Evolutionary conservation across 306 rosid genomes (phyloP).

Genomic region (Argentina anserina): DNA sequence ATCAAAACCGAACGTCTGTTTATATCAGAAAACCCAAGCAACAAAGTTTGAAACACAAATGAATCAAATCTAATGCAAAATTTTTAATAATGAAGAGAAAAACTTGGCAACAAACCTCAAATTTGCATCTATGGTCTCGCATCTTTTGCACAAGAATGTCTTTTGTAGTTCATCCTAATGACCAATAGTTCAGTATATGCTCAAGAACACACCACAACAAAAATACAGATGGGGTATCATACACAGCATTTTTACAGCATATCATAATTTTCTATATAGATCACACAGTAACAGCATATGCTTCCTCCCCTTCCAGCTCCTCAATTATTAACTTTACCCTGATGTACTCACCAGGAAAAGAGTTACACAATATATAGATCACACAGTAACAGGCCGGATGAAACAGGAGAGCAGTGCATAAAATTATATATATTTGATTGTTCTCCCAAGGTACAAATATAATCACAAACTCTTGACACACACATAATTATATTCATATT

Average conservation of each 20-base stretch:
- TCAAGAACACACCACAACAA: constrained; percentile 6
- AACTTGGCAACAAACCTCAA: constrained; percentile 57
- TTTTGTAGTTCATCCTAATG: constrained; percentile 82
- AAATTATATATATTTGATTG: too few relatives aligned
- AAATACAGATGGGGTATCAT: background rate
- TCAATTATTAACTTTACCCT: constrained; percentile 85
- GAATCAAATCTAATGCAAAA: background rate
- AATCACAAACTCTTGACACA: background rate
- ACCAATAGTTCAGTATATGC: constrained; percentile 9
- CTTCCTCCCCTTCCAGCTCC: constrained; percentile 90
- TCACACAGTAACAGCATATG: constrained; percentile 74
- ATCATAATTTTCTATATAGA: constrained; percentile 29
- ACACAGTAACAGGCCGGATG: background rate
- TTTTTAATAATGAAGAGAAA: background rate
- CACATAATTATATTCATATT: background rate
- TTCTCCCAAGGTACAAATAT: background rate
- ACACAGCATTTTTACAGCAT: background rate
- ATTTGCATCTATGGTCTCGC: constrained; percentile 87
- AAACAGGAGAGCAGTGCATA: background rate
- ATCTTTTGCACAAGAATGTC: constrained; percentile 88
- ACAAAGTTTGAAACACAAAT: background rate
- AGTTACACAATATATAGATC: background rate
- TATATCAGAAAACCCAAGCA: background rate
- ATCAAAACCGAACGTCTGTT: background rate
- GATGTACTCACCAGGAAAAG: constrained; percentile 22